Conservation (phyloP, 2,329 filamentous ascomycete genomes). For the Apiospora phragmitis region DNA sequence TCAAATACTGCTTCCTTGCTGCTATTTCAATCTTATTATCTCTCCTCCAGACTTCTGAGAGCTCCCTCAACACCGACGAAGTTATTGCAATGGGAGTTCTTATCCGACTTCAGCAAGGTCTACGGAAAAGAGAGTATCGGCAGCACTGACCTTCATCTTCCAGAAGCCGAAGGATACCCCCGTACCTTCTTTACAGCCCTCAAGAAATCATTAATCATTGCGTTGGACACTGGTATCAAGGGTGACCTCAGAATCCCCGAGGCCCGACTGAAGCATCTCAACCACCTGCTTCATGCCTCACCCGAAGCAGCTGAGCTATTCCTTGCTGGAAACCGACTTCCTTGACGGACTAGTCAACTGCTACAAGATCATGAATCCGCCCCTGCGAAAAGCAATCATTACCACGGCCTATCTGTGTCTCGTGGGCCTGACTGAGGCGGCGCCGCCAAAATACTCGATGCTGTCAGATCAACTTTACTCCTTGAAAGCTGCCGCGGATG, state of each 20-base stretch:
- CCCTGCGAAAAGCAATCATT: constrained; percentile 66
- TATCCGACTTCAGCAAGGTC: constrained; percentile 66
- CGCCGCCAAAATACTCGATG: constrained; percentile 69
- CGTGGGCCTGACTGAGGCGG: constrained; percentile 65
- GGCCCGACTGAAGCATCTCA: constrained; percentile 56
- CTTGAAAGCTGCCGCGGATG: constrained; percentile 70
- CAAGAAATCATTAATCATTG: constrained; percentile 62
- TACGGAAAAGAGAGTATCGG: constrained; percentile 64
- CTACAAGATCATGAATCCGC: constrained; percentile 64
- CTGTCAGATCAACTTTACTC: constrained; percentile 83
- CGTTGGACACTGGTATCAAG: constrained; percentile 62
- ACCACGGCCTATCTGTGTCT: constrained; percentile 76
- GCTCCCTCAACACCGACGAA: constrained; percentile 40
- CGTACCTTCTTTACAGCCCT: constrained; percentile 57
- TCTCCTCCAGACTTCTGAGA: constrained; percentile 59
- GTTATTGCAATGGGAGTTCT: constrained; percentile 65
- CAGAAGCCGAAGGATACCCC: constrained; percentile 48
- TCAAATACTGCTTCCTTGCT: constrained; percentile 45
- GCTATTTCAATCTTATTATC: constrained; percentile 63
- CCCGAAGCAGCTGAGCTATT: constrained; percentile 61
- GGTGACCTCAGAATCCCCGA: constrained; percentile 58
- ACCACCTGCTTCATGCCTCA: constrained; percentile 63
- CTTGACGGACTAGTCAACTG: constrained; percentile 72
- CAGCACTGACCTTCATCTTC: constrained; percentile 52
- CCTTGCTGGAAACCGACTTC: constrained; percentile 81